Base-by-base conservation (phyloP, 345 rosid species). In the Conringia planisiliqua region DNA sequence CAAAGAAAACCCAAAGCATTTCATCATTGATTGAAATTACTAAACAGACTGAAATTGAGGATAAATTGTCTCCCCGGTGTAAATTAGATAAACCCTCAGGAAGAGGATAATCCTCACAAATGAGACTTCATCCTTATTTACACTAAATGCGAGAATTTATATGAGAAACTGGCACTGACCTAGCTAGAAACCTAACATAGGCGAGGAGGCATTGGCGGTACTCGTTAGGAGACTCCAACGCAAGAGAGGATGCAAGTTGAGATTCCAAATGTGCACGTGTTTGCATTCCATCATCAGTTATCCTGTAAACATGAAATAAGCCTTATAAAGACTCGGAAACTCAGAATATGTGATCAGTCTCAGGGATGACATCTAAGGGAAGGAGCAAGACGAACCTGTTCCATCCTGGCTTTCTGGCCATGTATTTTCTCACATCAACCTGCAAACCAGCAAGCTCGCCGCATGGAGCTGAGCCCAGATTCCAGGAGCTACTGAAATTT, bases 351-450 rank as follows among this genome's bases (percentile, higher is more conserved):
- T 40, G 48, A 24, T 52, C 56, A 0, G 27, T 32, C 55, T 60
- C 56, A 44, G 47, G 56, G 14, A 54, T 6, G 1, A 48, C 18
- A 69, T 66, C 20, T 33, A 58, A 36, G 56, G 66, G 44, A 70
- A 62, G 69, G 65, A 75, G 35, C 65, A 46, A 43, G 50, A 78
- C 81, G 60, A 64, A 90, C 99, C 99, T 96, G 93, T 86, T 88
- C 99, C 99, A 92, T 61, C 94, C 91, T 20, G 94, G 99, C 85
- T 92, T 95, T 84, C 99, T 86, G 39, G 97, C 98, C 87, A 92
- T 83, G 80, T 85, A 96, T 81, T 90, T 96, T 81, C 96, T 82
- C 30, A 92, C 94, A 83, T 95, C 98, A 73, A 90, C 93, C 83
- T 95, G 99, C 68, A 95, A 80, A 18, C 92, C 82, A 73, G 97